Base-by-base conservation (phyloP, 306 rosid genomes). In the Prunus salicina region DNA sequence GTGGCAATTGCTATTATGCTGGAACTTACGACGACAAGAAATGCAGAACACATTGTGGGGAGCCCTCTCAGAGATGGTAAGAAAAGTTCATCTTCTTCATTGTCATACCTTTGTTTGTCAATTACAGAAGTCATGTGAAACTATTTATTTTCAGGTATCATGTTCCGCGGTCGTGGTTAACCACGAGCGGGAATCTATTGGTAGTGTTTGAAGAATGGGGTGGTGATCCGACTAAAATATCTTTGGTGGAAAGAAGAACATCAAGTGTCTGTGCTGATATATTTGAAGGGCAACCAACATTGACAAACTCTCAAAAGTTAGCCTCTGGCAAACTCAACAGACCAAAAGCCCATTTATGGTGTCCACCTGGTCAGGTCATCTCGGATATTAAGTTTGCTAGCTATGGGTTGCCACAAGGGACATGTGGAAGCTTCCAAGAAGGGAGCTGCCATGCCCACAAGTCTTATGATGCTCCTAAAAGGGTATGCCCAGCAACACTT, bases 41-140 rank as follows among this genome's bases (percentile, higher is more conserved):
- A 78, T 95, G 97, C 64, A 74, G 68, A 38, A 83, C 79, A 52
- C 76, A 82, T 13, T 95, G 99, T 66, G 97, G 99, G 58, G 78
- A 88, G 75, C 83, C 99, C 68, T 92, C 97, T n/a, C 99, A 95
- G 74, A 90, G 95, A 89, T 95, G 97, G 99, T 90, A 79, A 87
- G 85, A 68, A 58, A 82, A 67, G 72, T 79, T 20, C 72, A 43
- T 41, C 68, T 64, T 69, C 66, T 53, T 60, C 2, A 5, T 27
- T 71, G 8, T 55, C 12, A 20, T 58, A 2, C 53, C 67, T 8
- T 70, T 78, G 75, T 66, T 70, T 3, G 56, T 45, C 68, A 22
- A 20, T 55, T 57, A 10, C 74, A 83, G 56, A 51, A 38, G 47
- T 45, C 45, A 49, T 76, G 67, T 62, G 73, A 76, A n/a, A 25